Evolutionary conservation across 2,329 filamentous ascomycete genomes (phyloP).

Genomic region (Aspergillus pseudoviridinutans): DNA sequence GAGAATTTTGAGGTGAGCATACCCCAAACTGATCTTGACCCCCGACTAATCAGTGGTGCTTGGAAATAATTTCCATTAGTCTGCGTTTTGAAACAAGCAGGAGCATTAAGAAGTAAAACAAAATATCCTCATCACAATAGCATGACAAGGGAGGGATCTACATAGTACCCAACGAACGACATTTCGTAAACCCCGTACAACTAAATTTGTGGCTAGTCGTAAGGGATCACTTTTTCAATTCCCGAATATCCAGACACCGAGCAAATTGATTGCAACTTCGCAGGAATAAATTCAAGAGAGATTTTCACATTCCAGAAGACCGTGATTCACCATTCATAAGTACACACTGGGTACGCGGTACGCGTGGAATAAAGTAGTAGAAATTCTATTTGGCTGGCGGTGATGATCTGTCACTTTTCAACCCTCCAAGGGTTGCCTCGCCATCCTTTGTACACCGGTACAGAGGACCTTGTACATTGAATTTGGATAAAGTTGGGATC

Average conservation of each 20-base stretch:
- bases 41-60: not conserved
- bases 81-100: not conserved
- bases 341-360: not conserved
- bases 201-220: not conserved
- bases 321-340: not conserved
- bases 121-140: not conserved
- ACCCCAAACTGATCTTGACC: not conserved
- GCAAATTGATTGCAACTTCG: not conserved
- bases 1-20: not conserved
- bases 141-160: not conserved
- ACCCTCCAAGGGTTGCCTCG: not conserved
- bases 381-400: not conserved
- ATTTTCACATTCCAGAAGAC: not conserved
- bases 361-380: not conserved
- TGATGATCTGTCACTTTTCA: not conserved
- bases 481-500: not conserved
- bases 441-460: not conserved
- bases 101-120: not conserved
- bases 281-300: not conserved
- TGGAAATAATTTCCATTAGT: not conserved
- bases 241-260: not conserved
- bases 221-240: not conserved
- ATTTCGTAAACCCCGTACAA: not conserved
- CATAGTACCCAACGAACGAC: not conserved
- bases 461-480: not conserved